These are phyloP conservation scores for Dactylorhiza incarnata DNA, from an alignment of 106 monocot genomes.

Conservation along the genomic window DNA sequence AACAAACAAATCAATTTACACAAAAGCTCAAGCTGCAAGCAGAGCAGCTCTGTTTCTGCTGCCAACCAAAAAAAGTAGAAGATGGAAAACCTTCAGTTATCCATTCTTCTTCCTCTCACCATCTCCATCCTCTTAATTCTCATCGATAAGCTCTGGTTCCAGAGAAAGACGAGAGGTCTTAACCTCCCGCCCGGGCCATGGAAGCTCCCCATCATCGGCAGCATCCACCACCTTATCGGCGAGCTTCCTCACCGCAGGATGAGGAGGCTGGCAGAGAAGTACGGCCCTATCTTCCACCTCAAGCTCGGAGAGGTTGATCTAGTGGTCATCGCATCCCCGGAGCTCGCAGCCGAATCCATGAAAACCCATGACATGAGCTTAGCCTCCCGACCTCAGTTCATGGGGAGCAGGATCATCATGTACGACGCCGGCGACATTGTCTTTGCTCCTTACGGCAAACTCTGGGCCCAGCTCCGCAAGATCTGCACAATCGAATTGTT, in stretches of 20 bases:
- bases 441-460: conserved; percentile 29
- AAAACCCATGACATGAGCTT: conserved; percentile 28
- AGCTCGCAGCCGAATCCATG: conserved; percentile 13
- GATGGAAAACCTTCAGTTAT: neutral
- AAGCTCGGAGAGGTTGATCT: conserved; percentile 22
- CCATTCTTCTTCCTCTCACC: neutral
- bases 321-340: conserved; percentile 17
- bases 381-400: conserved; percentile 6
- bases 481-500: conserved; percentile 30
- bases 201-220: conserved; percentile 27
- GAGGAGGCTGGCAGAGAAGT: neutral
- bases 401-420: neutral
- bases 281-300: conserved; percentile 28
- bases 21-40: too few relatives aligned
- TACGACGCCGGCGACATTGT: conserved; percentile 14
- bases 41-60: too few relatives aligned
- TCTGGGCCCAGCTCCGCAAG: conserved; percentile 35
- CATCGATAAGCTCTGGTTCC: neutral
- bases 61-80: too few relatives aligned
- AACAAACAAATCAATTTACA: too few relatives aligned
- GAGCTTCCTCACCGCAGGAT: conserved; percentile 16
- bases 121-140: neutral
- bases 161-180: neutral
- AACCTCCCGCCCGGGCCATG: conserved; percentile 17
- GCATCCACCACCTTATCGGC: conserved; percentile 12